phyloP scores from a whole-genome alignment of 2,329 filamentous ascomycete genomes.

The Biscogniauxia marginata region DNA sequence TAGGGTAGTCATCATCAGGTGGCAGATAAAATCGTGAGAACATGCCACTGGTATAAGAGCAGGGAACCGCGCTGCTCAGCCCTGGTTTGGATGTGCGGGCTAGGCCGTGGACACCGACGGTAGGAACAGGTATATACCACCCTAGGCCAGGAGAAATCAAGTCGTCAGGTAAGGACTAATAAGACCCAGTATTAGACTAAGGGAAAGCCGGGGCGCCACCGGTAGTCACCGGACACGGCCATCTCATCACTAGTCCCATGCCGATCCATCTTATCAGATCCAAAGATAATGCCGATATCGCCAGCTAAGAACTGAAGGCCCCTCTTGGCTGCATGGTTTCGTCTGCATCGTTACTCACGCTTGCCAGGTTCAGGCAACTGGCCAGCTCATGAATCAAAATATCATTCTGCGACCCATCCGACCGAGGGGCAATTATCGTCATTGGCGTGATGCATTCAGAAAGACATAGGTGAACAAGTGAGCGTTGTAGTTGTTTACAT shows the following conservation, averaged over 20 bases:
- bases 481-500: background rate
- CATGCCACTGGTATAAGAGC: background rate
- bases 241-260: constrained; percentile 16
- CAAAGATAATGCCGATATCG: constrained; percentile 51
- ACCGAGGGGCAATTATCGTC: background rate
- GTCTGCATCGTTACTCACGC: constrained; percentile 17
- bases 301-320: constrained; percentile 18
- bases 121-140: background rate
- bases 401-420: background rate
- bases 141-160: background rate
- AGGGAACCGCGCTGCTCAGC: background rate
- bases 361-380: constrained; percentile 2
- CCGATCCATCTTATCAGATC: constrained; percentile 53
- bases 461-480: background rate
- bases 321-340: constrained; percentile 21
- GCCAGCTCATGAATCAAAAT: background rate
- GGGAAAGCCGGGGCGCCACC: constrained; percentile 1
- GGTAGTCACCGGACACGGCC: constrained; percentile 15
- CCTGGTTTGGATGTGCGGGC: background rate
- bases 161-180: background rate
- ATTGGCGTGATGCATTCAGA: background rate
- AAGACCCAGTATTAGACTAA: background rate
- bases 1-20: background rate
- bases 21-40: background rate
- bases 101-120: background rate